Conservation (phyloP, 2,329 filamentous ascomycete genomes). For the Fonsecaea nubica region DNA sequence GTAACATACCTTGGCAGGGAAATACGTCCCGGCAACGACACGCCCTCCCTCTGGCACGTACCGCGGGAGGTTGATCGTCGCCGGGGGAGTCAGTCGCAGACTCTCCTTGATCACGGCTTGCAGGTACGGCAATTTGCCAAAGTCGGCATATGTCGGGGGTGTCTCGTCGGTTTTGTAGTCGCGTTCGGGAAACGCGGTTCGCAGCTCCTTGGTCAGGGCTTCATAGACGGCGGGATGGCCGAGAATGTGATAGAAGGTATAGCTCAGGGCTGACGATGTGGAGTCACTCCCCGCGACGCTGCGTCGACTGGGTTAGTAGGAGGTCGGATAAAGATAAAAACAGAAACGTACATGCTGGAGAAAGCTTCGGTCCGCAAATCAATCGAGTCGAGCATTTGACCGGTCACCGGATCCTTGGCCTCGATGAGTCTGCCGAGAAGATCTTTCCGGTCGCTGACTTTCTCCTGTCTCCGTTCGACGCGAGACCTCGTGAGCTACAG, state of each 20-base stretch:
- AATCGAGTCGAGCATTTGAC: neutral
- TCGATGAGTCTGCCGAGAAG: constrained; percentile 15
- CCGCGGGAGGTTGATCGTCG: constrained; percentile 13
- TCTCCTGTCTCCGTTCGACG: constrained; percentile 14
- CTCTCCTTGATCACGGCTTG: constrained; percentile 16
- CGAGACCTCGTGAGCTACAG: constrained; percentile 14
- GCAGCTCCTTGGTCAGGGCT: constrained; percentile 7
- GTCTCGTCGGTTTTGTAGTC: neutral
- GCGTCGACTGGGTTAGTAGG: neutral
- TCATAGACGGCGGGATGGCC: constrained; percentile 13
- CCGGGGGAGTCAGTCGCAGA: constrained; percentile 14
- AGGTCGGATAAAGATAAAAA: neutral
- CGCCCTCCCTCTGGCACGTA: constrained; percentile 10
- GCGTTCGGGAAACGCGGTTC: neutral
- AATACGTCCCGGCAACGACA: constrained; percentile 1
- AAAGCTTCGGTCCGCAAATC: constrained; percentile 1
- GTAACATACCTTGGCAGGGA: constrained; percentile 1
- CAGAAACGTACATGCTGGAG: neutral
- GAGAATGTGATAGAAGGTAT: constrained; percentile 12
- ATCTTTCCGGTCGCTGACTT: constrained; percentile 18
- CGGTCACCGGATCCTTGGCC: constrained; percentile 7
- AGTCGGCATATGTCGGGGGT: constrained; percentile 12
- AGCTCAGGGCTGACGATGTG: constrained; percentile 6
- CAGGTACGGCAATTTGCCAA: constrained; percentile 13
- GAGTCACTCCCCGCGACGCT: constrained; percentile 1